Evolutionary conservation across 768 basidiomycete species (phyloP), one percentile per base, ranked within the genome.

Genomic region (Tricholoma bakamatsutake): DNA sequence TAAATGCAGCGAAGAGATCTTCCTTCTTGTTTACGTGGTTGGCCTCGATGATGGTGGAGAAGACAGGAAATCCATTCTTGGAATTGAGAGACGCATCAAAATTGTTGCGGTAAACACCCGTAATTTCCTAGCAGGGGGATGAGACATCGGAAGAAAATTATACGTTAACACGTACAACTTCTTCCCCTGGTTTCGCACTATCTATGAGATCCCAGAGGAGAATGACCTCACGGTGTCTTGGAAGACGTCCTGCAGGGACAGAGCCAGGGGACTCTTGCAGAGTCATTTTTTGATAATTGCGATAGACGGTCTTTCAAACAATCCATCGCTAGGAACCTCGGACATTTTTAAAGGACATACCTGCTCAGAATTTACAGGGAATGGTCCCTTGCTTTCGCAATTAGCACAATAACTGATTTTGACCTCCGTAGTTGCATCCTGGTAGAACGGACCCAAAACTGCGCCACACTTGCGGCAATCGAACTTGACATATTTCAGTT

Each of bases 1-100:
- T 84, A 78, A 97, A 95, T 4, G 97, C 95, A n/a, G 97, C 96
- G 63, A 98, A 98, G 15, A 96, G 80, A 66, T 99, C 97, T 71
- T 98, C 96, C 71, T 98, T 98, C 78, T 98, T 98, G 77, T 97
- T 98, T 67, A 99, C 78, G 67, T 98, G 95, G 69, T 99, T 99
- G 15, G 95, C 97, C 69, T 98, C 97, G 55, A 99, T 88, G 60
- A 99, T 82, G 18, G 97, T 99, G 8, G 94, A 97, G 76, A 99
- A 99, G 31, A 99, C 97, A 1, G 97, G 97, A 76, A 99, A 99
- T 6, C 97, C 97, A 63, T 99, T 98, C 74, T 98, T 98, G 27
- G 93, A 86, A 70, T 99, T 99, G 62, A 99, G 83, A 2, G 95
- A 92, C 18, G 96, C 94, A 66, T 98, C 97, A 58, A 98, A 99